Conservation (phyloP, 1,284 basidiomycete species). For the Amylostereum areolatum region DNA sequence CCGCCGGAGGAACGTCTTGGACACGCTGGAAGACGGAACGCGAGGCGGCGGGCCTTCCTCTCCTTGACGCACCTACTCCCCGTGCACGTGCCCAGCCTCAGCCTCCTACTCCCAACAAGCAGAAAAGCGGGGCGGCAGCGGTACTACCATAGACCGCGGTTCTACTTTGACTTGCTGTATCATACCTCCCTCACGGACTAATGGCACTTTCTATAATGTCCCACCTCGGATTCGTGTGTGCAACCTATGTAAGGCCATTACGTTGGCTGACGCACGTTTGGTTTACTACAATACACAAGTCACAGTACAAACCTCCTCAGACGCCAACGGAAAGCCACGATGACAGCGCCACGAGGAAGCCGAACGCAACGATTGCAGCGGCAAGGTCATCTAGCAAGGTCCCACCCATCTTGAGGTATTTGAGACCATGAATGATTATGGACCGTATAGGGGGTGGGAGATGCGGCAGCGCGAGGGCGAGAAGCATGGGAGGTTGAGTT, state of each 20-base stretch:
- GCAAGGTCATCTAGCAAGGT: constrained; percentile 65
- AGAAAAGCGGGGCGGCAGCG: constrained; percentile 43
- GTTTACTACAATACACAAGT: constrained; percentile 1
- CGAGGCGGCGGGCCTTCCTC: constrained; percentile 36
- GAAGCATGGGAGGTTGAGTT: constrained; percentile 49
- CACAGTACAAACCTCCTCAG: constrained; percentile 2
- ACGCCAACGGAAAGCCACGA: background rate
- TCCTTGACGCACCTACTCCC: constrained; percentile 61
- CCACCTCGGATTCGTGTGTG: too few species aligned
- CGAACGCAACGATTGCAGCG: constrained; percentile 48
- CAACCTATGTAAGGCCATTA: too few species aligned
- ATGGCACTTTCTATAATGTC: too few species aligned
- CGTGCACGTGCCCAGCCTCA: too few species aligned
- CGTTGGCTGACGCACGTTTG: too few species aligned
- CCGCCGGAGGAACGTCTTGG: constrained; percentile 57
- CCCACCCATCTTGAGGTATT: constrained; percentile 61
- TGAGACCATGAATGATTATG: constrained; percentile 51
- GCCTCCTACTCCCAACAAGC: constrained; percentile 14
- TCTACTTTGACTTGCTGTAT: background rate
- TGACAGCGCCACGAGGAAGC: constrained; percentile 2
- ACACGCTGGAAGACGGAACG: constrained; percentile 46
- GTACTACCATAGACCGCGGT: constrained; percentile 40
- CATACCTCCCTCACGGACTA: too few species aligned
- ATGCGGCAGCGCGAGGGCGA: constrained; percentile 54
- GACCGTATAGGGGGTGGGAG: constrained; percentile 61